Percentiles rank a stretch among this genome's conserved stretches.
phyloP scores from a whole-genome alignment of 805 yeast species.

The Kodamaea kakaduensis region DNA sequence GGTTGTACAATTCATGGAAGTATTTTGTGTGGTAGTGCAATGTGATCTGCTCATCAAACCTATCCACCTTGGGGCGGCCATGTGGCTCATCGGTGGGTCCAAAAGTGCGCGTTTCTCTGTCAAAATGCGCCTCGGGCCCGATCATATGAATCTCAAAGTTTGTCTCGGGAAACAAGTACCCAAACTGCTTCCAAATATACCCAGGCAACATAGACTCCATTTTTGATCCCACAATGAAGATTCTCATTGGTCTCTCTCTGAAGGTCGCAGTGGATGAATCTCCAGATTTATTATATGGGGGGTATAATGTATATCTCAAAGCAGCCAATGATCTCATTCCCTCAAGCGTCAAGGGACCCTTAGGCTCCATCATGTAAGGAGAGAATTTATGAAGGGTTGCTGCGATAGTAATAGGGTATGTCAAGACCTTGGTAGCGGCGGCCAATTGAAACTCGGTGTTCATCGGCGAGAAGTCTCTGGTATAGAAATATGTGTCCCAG shows the following conservation, averaged over 20 bases:
- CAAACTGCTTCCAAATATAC: slow-evolving; percentile 92
- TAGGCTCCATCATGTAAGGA: slow-evolving; percentile 76
- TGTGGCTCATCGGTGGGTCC: slow-evolving; percentile 48
- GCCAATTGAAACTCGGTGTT: slow-evolving; percentile 95
- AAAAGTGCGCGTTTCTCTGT: slow-evolving; percentile 59
- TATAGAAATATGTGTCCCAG: slow-evolving; percentile 94
- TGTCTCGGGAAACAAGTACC: slow-evolving; percentile 77
- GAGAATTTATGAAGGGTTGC: slow-evolving; percentile 78
- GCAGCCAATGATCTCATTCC: slow-evolving; percentile 95
- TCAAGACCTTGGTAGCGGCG: slow-evolving; percentile 88
- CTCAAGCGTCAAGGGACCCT: slow-evolving; percentile 85
- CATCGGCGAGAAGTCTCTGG: slow-evolving; percentile 91
- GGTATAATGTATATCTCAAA: slow-evolving; percentile 82
- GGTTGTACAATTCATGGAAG: slow-evolving; percentile 86
- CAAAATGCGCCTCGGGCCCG: slow-evolving; percentile 88
- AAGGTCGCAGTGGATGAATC: slow-evolving; percentile 51
- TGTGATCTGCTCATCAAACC: slow-evolving; percentile 69
- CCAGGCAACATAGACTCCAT: slow-evolving; percentile 93
- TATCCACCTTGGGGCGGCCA: slow-evolving; percentile 63
- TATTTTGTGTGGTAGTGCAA: slow-evolving; percentile 84
- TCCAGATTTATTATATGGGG: slow-evolving; percentile 41
- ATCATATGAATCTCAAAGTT: slow-evolving; percentile 85
- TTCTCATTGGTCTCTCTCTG: slow-evolving; percentile 83
- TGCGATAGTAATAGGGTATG: slow-evolving; percentile 89
- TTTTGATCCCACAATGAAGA: slow-evolving; percentile 86